Evolutionary conservation across 306 rosid genomes (phyloP).

Genomic region (Vigna unguiculata): DNA sequence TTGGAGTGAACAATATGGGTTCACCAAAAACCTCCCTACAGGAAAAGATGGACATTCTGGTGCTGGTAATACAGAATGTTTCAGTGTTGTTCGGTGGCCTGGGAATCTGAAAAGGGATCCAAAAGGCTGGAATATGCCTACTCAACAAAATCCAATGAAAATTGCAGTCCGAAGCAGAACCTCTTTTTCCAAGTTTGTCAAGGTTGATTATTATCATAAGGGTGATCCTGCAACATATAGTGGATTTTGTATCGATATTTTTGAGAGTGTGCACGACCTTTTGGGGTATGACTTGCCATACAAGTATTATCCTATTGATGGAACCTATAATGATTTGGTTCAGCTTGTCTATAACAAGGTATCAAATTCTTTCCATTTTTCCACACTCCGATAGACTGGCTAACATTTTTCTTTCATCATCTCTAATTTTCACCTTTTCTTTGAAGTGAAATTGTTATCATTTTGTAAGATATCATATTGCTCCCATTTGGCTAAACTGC

Average conservation of each 20-base stretch:
- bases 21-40: constrained; percentile 24
- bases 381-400: background rate
- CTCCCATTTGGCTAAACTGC: constrained; percentile 2
- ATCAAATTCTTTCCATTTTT: constrained; percentile 6
- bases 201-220: constrained; percentile 46
- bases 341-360: constrained; percentile 64
- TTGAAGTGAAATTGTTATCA: constrained; percentile 1
- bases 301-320: constrained; percentile 40
- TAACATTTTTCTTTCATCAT: background rate
- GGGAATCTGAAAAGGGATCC: constrained; percentile 55
- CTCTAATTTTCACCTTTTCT: background rate
- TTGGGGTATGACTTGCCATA: constrained; percentile 59
- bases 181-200: constrained; percentile 67
- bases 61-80: constrained; percentile 30
- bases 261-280: constrained; percentile 11
- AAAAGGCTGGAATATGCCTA: constrained; percentile 77
- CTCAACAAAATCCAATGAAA: constrained; percentile 50
- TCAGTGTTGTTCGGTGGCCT: constrained; percentile 67
- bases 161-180: constrained; percentile 69
- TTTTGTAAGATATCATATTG: background rate
- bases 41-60: constrained; percentile 26
- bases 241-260: constrained; percentile 69
- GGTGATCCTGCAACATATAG: constrained; percentile 7
- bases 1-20: constrained; percentile 59
- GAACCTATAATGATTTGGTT: constrained; percentile 59